Evolutionary conservation across 345 rosid species (phyloP), one percentile per base, ranked within the genome.

Genomic region (Turritis glabra): DNA sequence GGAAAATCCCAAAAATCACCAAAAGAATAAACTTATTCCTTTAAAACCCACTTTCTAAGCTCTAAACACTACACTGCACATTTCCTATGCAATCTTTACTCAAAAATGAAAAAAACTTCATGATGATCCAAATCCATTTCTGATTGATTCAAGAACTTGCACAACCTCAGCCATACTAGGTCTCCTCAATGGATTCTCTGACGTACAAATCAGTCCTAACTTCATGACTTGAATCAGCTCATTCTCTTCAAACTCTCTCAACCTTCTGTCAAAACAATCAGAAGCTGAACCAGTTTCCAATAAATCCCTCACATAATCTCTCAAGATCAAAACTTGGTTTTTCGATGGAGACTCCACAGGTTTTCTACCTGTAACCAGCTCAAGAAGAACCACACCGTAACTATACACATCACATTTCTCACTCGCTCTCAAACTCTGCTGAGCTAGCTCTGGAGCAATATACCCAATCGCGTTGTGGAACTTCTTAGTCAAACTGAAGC

Each of bases 131-230:
- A 52, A 73, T 70, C 84, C 97, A 41, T 83, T 76, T 82, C 96
- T 85, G 75, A 95, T 88, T 32, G 96, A 90, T 84, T 95, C 99
- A 52, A 92, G 99, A 72, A 95, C 92, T 80, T 92, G 99, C 75
- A 92, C 96, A 71, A 84, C 96, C 80, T 95, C 99, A 23, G 97
- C 92, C 96, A 92, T 90, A 85, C 97, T 95, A 12, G 97, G 98
- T 80, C 99, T 90, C 83, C 90, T 88, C 58, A 86, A 29, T 57
- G 96, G 92, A 76, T 55, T 78, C 66, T 90, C 90, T 0, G 96
- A 80, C 59, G 97, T 87, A 63, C 97, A 95, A 74, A 92, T 81
- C 74, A 95, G 57, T 29, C 98, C 98, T 80, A 95, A 68, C 83
- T 90, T 92, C 98, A 95, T 85, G 15, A 89, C 94, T 82, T 92